Conservation (phyloP, 352 stramenopile genomes). For the Globisporangium cederbergense region DNA sequence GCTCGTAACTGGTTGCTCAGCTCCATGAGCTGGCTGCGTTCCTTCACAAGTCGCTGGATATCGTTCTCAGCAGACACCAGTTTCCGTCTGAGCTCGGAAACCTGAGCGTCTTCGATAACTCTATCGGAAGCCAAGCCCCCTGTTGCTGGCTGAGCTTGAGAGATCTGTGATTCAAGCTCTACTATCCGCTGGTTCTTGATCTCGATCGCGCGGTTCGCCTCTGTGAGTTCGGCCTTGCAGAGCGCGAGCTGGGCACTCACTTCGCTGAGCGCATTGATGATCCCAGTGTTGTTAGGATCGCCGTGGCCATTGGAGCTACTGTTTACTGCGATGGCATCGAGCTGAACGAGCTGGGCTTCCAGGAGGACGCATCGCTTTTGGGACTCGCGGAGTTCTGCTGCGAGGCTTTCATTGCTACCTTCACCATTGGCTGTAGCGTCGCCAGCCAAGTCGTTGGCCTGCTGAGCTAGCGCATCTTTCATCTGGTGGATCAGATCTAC, state of each 20-base stretch:
- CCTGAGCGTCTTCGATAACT: slow-evolving; percentile 28
- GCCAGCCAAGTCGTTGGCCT: slow-evolving; percentile 25
- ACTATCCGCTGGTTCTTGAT: slow-evolving; percentile 36
- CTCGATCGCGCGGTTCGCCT: slow-evolving; percentile 41
- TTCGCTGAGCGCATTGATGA: slow-evolving; percentile 10
- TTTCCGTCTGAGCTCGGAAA: slow-evolving; percentile 40
- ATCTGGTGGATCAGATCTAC: slow-evolving; percentile 74
- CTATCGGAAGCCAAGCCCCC: not conserved
- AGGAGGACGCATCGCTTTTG: slow-evolving; percentile 42
- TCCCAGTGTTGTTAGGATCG: not conserved
- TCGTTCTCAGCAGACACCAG: slow-evolving; percentile 45
- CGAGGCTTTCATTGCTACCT: slow-evolving; percentile 11
- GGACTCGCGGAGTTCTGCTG: slow-evolving; percentile 25
- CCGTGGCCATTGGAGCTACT: not conserved
- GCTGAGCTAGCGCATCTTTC: slow-evolving; percentile 59
- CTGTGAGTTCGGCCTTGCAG: slow-evolving; percentile 39
- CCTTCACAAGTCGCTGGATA: slow-evolving; percentile 58
- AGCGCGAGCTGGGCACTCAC: slow-evolving; percentile 28
- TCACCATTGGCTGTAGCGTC: not conserved
- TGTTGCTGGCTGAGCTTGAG: slow-evolving; percentile 17
- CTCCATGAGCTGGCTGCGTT: slow-evolving; percentile 76
- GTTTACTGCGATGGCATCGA: slow-evolving; percentile 5
- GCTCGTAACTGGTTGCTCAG: slow-evolving; percentile 72
- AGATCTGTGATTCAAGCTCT: slow-evolving; percentile 38
- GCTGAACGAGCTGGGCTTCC: slow-evolving; percentile 37